A percentile compares a stretch with the other conserved stretches of the same genome.
Conservation (phyloP, 306 rosid species). For the Pyrus bretschneideri region DNA sequence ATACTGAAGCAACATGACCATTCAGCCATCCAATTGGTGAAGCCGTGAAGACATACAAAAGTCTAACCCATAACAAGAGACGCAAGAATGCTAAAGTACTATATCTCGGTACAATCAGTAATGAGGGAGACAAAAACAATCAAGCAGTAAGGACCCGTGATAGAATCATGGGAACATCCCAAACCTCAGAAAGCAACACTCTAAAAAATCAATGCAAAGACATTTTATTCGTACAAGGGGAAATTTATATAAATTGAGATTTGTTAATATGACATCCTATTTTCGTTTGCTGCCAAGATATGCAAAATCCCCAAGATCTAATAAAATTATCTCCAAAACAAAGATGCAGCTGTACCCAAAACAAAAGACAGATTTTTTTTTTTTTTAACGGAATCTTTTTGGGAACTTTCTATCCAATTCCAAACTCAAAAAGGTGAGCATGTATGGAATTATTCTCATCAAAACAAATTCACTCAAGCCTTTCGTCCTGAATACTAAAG, state of each 20-base stretch:
- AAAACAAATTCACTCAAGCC: not conserved
- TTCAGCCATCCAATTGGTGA: not conserved
- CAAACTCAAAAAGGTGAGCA: not conserved
- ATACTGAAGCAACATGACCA: not conserved
- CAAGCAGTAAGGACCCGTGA: not conserved
- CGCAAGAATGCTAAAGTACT: not conserved
- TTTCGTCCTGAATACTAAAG: not conserved
- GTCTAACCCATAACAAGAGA: slow-evolving; percentile 8
- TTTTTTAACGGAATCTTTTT: not conserved
- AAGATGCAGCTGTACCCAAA: not conserved
- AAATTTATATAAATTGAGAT: too few species aligned
- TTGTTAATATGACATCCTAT: not conserved
- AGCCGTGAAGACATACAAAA: not conserved
- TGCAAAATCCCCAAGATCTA: not conserved
- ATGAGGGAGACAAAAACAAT: not conserved
- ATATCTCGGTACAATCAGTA: not conserved
- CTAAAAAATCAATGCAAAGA: not conserved
- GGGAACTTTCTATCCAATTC: not conserved
- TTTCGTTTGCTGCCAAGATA: not conserved
- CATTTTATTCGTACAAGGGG: not conserved
- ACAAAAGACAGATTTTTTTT: not conserved
- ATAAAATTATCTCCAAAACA: not conserved
- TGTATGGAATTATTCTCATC: not conserved
- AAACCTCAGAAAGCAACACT: not conserved
- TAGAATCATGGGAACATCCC: not conserved